A percentile compares a stretch with the other conserved stretches of the same genome.
Conservation (phyloP, 345 rosid genomes). For the Citrus mangshanensis region DNA sequence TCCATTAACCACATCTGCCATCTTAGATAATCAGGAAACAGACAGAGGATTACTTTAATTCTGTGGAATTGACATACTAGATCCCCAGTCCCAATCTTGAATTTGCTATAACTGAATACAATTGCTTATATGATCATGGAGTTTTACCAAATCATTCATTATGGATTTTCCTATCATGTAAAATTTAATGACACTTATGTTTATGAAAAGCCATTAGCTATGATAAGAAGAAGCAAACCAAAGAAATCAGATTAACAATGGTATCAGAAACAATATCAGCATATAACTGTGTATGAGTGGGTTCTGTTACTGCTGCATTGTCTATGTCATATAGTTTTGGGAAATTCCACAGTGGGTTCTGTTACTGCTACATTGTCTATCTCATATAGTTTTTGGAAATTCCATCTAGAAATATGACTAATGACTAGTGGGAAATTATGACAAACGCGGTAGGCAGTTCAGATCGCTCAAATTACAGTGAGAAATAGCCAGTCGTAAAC, state of each 20-base stretch:
- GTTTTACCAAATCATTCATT: not conserved
- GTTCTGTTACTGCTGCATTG: not conserved
- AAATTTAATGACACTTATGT: not conserved
- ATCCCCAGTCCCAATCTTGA: not conserved
- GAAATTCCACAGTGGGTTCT: not conserved
- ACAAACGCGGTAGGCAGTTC: too few species aligned
- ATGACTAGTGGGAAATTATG: not conserved
- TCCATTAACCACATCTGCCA: constrained; percentile 70
- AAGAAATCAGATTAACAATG: not conserved
- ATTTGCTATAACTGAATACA: not conserved
- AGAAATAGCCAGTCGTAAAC: not conserved
- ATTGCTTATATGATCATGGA: not conserved
- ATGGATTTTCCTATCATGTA: not conserved
- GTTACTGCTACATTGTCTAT: too few species aligned
- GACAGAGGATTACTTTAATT: constrained; percentile 22
- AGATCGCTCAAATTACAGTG: not conserved
- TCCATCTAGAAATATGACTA: not conserved
- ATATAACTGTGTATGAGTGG: not conserved
- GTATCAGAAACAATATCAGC: too few species aligned
- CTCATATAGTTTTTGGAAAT: not conserved
- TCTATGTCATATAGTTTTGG: not conserved
- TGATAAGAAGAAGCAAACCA: too few species aligned
- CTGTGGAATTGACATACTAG: not conserved
- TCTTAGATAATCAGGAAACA: constrained; percentile 43
- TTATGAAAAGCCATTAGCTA: not conserved